Conservation (phyloP, 768 basidiomycete genomes). For the Termitomyces sp. region DNA sequence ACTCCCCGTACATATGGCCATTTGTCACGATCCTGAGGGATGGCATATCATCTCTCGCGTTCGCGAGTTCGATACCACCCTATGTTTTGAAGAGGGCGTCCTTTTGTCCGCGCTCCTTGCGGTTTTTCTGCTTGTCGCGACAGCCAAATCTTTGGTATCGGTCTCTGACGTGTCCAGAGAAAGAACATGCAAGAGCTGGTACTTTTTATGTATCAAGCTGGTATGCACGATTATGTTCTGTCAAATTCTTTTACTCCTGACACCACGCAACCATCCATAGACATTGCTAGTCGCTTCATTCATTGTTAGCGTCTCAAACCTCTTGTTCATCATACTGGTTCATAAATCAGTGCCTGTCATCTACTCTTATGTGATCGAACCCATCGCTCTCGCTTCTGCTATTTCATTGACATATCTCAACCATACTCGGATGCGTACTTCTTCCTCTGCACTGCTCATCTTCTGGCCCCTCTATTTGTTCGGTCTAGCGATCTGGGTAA, state of each 20-base stretch:
- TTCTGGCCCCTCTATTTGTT: slow-evolving; percentile 76
- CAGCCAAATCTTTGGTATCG: slow-evolving; percentile 33
- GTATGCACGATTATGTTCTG: slow-evolving; percentile 39
- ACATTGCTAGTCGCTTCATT: slow-evolving; percentile 44
- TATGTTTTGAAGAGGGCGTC: slow-evolving; percentile 78
- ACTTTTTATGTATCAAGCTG: slow-evolving; percentile 59
- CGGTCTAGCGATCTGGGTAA: slow-evolving; percentile 50
- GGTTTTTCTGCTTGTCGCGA: slow-evolving; percentile 38
- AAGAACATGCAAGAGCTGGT: slow-evolving; percentile 44
- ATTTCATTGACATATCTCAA: slow-evolving; percentile 58
- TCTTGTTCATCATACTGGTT: slow-evolving; percentile 34
- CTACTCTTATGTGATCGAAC: slow-evolving; percentile 56
- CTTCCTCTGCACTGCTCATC: slow-evolving; percentile 70
- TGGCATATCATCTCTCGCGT: slow-evolving; percentile 57
- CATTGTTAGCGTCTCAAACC: slow-evolving; percentile 40
- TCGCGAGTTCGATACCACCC: slow-evolving; percentile 73
- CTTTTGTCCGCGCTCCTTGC: slow-evolving; percentile 54
- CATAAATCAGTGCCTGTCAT: slow-evolving; percentile 39
- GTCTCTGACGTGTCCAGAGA: slow-evolving; percentile 21
- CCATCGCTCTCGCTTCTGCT: slow-evolving; percentile 46
- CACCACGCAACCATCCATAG: slow-evolving; percentile 28
- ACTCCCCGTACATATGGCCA: slow-evolving; percentile 27
- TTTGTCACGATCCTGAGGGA: slow-evolving; percentile 59
- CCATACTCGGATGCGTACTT: slow-evolving; percentile 65
- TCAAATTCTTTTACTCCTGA: background rate